phyloP scores from a whole-genome alignment of 345 rosid species.

The Gossypium sturtianum region DNA sequence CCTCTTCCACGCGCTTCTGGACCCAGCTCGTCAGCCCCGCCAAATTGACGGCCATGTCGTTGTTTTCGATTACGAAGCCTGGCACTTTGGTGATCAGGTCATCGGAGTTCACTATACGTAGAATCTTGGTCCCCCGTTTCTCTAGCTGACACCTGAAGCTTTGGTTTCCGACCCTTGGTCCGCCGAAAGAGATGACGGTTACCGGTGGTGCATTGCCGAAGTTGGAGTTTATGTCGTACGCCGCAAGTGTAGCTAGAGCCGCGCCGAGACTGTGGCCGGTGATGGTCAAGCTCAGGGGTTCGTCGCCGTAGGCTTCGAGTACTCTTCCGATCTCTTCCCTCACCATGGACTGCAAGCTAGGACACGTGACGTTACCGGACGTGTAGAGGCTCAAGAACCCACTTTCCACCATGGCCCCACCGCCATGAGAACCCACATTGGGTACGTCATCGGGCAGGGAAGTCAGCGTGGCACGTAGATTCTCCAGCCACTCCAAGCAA shows the following conservation, averaged over 20 bases:
- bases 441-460: conserved; percentile 8
- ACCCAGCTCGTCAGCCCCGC: conserved; percentile 38
- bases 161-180: conserved; percentile 64
- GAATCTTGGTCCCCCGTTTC: conserved; percentile 40
- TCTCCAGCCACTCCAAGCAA: conserved; percentile 61
- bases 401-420: conserved; percentile 56
- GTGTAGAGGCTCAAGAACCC: conserved; percentile 60
- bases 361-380: conserved; percentile 25
- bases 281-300: conserved; percentile 53
- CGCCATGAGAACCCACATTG: not conserved
- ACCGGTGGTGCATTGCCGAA: conserved; percentile 33
- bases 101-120: conserved; percentile 59
- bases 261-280: conserved; percentile 71
- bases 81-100: conserved; percentile 58
- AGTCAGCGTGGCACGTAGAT: conserved; percentile 47
- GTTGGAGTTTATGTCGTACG: conserved; percentile 40
- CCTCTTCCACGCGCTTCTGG: conserved; percentile 31
- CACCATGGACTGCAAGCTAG: conserved; percentile 39
- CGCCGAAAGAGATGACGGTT: conserved; percentile 62
- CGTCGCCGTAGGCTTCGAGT: conserved; percentile 37
- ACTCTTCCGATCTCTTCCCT: conserved; percentile 32
- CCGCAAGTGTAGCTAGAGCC: conserved; percentile 51
- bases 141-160: conserved; percentile 45
- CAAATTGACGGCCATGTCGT: conserved; percentile 6
- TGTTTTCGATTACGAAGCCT: conserved; percentile 39